Evolutionary conservation across 2,329 filamentous ascomycete species (phyloP).

Genomic region (Penicillium hordei): DNA sequence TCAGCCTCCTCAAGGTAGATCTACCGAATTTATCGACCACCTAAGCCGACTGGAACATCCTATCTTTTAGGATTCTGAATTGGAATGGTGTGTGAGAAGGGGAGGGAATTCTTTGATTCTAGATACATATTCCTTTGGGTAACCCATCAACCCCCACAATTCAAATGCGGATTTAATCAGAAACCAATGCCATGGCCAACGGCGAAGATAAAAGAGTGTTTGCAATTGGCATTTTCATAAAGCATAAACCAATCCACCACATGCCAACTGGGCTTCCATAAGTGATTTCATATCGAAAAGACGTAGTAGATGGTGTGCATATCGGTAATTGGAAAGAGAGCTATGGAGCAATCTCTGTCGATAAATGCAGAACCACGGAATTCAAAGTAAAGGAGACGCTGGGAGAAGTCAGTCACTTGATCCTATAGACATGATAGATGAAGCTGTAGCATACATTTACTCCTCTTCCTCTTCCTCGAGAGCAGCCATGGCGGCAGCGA

Average conservation of each 20-base stretch:
- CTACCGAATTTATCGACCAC: too few species aligned
- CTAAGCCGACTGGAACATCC: too few species aligned
- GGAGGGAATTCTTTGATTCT: background rate
- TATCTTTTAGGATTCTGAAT: background rate
- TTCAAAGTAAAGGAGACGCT: background rate
- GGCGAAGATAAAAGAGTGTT: conserved; percentile 19
- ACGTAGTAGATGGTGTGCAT: background rate
- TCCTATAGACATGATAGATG: background rate
- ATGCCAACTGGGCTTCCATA: background rate
- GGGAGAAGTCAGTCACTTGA: background rate
- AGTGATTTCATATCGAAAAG: background rate
- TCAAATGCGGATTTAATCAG: background rate
- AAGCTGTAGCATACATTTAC: conserved; percentile 19
- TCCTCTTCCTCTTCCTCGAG: conserved; percentile 28
- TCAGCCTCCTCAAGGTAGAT: background rate
- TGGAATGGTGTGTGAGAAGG: background rate
- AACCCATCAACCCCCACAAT: background rate
- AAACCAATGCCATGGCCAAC: conserved; percentile 9
- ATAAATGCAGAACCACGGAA: background rate
- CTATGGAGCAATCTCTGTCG: background rate
- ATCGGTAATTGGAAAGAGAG: background rate
- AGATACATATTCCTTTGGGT: background rate
- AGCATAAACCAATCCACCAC: background rate
- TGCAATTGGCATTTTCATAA: conserved; percentile 11
- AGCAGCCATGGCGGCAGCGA: conserved; percentile 35